Evolutionary conservation across 257 asterid genomes (phyloP).

Genomic region (Fraxinus americana): DNA sequence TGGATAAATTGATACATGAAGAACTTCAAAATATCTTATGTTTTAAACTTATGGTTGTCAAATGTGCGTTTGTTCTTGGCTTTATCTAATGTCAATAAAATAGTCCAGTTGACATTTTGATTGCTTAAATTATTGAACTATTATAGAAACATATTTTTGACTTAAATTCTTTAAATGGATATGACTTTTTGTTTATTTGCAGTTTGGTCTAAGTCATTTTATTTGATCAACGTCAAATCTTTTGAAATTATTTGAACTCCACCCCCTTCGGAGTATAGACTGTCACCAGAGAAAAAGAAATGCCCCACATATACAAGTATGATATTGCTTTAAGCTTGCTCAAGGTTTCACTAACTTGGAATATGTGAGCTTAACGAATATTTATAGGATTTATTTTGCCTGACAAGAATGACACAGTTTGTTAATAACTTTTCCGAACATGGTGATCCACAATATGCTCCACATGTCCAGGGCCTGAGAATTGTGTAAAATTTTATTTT

Average conservation of each 20-base stretch:
- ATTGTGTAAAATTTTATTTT: no score
- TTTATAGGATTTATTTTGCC: no score
- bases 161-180: not conserved
- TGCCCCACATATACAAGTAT: slow-evolving; percentile 77
- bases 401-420: no score
- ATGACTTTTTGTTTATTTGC: slow-evolving; percentile 19
- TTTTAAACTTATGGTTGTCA: not conserved
- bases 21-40: not conserved
- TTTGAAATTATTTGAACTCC: slow-evolving; percentile 87
- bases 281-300: slow-evolving; percentile 90
- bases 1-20: not conserved
- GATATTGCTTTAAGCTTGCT: slow-evolving; percentile 17
- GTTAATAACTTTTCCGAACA: no score
- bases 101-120: not conserved
- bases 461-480: no score
- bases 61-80: not conserved
- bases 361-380: not conserved
- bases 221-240: slow-evolving; percentile 85
- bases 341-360: not conserved
- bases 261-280: slow-evolving; percentile 87
- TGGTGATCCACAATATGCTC: no score
- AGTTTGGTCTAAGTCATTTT: slow-evolving; percentile 97
- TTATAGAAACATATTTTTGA: not conserved
- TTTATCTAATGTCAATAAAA: not conserved
- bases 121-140: not conserved